Evolutionary conservation across 2,329 filamentous ascomycete species (phyloP), one percentile per base, ranked within the genome.

Genomic region (Colletotrichum coccodes): DNA sequence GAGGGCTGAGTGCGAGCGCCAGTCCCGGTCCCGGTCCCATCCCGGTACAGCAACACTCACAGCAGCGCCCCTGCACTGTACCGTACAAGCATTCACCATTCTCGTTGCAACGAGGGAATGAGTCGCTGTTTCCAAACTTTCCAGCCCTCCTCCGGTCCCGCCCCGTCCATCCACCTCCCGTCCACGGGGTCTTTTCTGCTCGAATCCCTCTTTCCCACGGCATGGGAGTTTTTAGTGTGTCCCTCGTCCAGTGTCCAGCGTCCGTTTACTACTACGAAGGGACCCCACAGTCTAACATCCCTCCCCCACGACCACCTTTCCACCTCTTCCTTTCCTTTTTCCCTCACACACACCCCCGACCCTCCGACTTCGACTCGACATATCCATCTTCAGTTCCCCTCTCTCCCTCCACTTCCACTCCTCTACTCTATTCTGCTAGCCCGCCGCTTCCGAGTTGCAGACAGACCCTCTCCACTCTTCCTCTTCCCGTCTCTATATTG

Each of bases 271-370:
- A 53, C 34, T 53, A n/a, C n/a, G n/a, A 61, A 53, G 56, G n/a
- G 28, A 68, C 67, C 53, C 67, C 64, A 70, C 67, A 63, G 21
- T 68, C 67, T 62, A 57, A 57, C 64, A 44, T 70, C 21, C 46
- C 58, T 42, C 30, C 40, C 63, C 49, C 53, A 62, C 44, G 32
- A 49, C 64, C 52, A 50, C 40, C 57, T 70, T 70, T 58, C 52
- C 57, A n/a, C 52, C 16, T 63, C 67, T 68, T 68, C 64, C 58
- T 30, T 58, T 32, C 46, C 57, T 63, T 70, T 70, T 63, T 63
- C 64, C 67, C 67, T 68, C 64, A 63, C 57, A 68, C 63, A 62
- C 42, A 36, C 30, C 42, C 58, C 47, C 42, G 50, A 54, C 50
- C 21, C 23, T 38, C 46, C 49, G 14, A 47, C 32, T 49, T 32